Percentiles rank a stretch among this genome's conserved stretches.
phyloP scores from a whole-genome alignment of 345 rosid species.

The Brassica cretica region DNA sequence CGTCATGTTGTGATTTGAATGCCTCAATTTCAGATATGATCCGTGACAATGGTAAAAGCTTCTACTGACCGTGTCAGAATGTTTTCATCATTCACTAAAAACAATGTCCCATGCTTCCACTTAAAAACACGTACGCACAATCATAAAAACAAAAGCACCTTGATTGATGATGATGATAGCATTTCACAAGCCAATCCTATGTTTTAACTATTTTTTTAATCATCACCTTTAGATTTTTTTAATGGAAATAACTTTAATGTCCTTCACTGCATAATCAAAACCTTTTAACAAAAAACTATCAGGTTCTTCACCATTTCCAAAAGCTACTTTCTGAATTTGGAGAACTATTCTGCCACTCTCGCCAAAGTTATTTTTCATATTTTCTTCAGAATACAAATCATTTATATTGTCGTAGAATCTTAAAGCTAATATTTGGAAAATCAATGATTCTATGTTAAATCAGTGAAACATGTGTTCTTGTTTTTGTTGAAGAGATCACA shows the following conservation, averaged over 20 bases:
- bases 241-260: background rate
- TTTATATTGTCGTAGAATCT: background rate
- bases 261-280: slow-evolving; percentile 5
- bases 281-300: slow-evolving; percentile 4
- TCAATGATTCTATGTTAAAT: background rate
- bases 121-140: background rate
- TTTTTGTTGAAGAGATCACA: slow-evolving; percentile 8
- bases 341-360: background rate
- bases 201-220: slow-evolving; percentile 3
- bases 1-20: slow-evolving; percentile 29
- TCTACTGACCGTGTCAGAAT: slow-evolving; percentile 26
- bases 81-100: slow-evolving; percentile 33
- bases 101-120: slow-evolving; percentile 35
- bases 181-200: slow-evolving; percentile 33
- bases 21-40: slow-evolving; percentile 35
- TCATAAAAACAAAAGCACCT: slow-evolving; percentile 32
- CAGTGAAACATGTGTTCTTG: background rate
- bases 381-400: background rate
- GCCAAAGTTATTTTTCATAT: background rate
- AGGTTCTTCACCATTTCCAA: slow-evolving; percentile 11
- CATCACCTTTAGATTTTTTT: background rate
- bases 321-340: slow-evolving; percentile 14
- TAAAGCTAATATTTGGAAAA: background rate
- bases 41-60: slow-evolving; percentile 39
- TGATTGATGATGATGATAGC: slow-evolving; percentile 30